phyloP scores from a whole-genome alignment of 176 grass and related monocot species.

The Juncus effusus region DNA sequence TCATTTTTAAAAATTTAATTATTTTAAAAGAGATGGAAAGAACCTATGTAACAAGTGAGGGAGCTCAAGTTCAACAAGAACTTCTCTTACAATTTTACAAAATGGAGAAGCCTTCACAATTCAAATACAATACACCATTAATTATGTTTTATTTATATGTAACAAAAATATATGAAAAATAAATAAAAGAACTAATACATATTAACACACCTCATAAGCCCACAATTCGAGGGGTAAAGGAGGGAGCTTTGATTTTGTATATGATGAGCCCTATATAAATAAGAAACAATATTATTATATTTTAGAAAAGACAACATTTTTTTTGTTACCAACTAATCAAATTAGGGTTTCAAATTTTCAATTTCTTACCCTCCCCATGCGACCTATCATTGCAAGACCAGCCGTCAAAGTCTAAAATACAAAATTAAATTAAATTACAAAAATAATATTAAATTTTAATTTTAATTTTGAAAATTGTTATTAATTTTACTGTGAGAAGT shows the following conservation, averaged over 20 bases:
- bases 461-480: neutral
- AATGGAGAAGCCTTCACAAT: slow-evolving; percentile 72
- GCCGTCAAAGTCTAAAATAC: slow-evolving; percentile 64
- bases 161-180: neutral
- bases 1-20: neutral
- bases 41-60: slow-evolving; percentile 83
- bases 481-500: slow-evolving; percentile 63
- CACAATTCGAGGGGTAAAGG: slow-evolving; percentile 72
- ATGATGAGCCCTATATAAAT: slow-evolving; percentile 55
- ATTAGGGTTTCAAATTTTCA: slow-evolving; percentile 4
- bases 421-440: slow-evolving; percentile 4
- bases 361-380: slow-evolving; percentile 56
- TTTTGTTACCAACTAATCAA: neutral
- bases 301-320: slow-evolving; percentile 24
- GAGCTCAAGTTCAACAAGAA: slow-evolving; percentile 85
- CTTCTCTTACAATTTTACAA: slow-evolving; percentile 79
- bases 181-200: neutral
- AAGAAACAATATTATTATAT: neutral
- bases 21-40: neutral
- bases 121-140: slow-evolving; percentile 9
- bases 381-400: slow-evolving; percentile 66
- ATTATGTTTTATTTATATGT: slow-evolving; percentile 1
- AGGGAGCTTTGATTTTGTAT: slow-evolving; percentile 67
- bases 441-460: slow-evolving; percentile 1
- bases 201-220: slow-evolving; percentile 72